Conservation (phyloP, 768 basidiomycete genomes). For the Mrakia hoshinonis region DNA sequence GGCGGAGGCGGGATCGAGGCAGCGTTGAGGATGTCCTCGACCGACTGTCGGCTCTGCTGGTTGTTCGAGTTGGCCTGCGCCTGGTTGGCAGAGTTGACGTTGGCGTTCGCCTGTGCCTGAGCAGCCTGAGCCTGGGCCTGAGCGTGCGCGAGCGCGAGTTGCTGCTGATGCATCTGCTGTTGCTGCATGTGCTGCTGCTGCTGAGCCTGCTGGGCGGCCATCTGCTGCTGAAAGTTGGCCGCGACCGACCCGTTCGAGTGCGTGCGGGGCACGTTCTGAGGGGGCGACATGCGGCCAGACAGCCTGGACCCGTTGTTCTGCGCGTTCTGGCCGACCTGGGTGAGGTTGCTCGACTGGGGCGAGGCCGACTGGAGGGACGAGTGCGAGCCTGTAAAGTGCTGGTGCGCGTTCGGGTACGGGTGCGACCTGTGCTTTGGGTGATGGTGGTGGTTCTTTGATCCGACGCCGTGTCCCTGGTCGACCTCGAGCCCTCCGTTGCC, state of each 20-base stretch:
- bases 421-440: conserved; percentile 28
- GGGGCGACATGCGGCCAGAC: conserved; percentile 28
- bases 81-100: not conserved
- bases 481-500: conserved; percentile 14
- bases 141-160: conserved; percentile 7
- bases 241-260: conserved; percentile 1
- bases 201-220: conserved; percentile 24
- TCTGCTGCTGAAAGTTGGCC: conserved; percentile 26
- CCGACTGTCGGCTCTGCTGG: conserved; percentile 32
- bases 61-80: not conserved
- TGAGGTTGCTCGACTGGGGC: conserved; percentile 6
- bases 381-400: conserved; percentile 31
- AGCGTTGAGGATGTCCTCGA: conserved; percentile 42
- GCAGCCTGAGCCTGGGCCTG: not conserved
- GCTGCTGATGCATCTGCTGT: conserved; percentile 15
- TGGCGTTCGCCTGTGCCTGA: conserved; percentile 1
- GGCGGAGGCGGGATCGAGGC: conserved; percentile 36
- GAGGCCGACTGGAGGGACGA: conserved; percentile 32
- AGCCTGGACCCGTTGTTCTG: conserved; percentile 3
- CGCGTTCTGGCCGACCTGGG: conserved; percentile 5
- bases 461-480: conserved; percentile 29
- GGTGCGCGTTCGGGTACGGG: conserved; percentile 33
- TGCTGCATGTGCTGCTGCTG: conserved; percentile 1
- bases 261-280: not conserved
- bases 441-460: conserved; percentile 27